Evolutionary conservation across 345 rosid species (phyloP), one percentile per base, ranked within the genome.

Genomic region (Noccaea caerulescens): DNA sequence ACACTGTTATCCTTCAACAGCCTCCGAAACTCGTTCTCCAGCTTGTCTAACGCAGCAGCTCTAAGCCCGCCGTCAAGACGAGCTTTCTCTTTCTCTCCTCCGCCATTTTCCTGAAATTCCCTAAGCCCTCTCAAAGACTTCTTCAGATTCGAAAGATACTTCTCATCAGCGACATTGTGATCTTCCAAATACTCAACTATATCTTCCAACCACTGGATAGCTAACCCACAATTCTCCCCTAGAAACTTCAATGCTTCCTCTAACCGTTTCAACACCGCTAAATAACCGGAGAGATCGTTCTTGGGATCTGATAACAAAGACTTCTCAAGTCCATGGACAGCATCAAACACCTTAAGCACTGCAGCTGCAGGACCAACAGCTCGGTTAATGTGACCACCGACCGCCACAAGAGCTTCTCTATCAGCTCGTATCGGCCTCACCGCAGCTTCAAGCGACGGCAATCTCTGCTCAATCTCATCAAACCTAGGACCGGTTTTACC

Each of bases 301-400:
- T 82, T 78, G 1, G 98, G 98, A 71, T 94, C 98, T 1, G 99
- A 92, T 33, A 94, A 72, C 33, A 94, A 76, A 6, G 94, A 89
- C 77, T 87, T 89, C 79, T 94, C 99, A 16, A 94, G 85, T 18
- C 99, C 99, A 60, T 94, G 97, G 25, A 94, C 98, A 0, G 97
- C 98, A 80, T 92, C 98, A 53, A 94, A 94, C 34, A 94, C 99
- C 91, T 92, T 94, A 41, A 94, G 99, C 63, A 94, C 99, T 0
- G 99, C 97, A 0, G 99, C 98, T 12, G 99, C 99, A 50, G 99
- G 99, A 45, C 96, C 98, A 39, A 94, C 98, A 6, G 99, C 99
- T 27, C 98, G 92, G 81, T 94, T 89, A 72, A 94, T 94, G 73
- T 94, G 96, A 1, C 97, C 99, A 23, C 98, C 92, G 5, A 88